A percentile compares a stretch with the other conserved stretches of the same genome.
Conservation (phyloP, 495 filamentous ascomycete genomes). For the Xylaria sp. region DNA sequence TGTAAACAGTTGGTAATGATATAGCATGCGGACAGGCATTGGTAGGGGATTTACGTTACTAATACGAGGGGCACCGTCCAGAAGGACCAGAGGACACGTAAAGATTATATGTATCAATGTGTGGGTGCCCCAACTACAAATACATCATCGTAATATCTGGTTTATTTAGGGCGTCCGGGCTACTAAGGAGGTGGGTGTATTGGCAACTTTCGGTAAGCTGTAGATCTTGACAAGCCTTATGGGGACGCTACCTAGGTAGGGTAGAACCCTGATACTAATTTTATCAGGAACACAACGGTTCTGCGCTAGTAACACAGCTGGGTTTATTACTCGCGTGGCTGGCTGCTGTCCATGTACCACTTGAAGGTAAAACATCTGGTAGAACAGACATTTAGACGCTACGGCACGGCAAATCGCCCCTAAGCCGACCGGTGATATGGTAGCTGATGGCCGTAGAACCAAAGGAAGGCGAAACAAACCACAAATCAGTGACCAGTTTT, state of each 20-base stretch:
- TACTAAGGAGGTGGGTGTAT: too few species aligned
- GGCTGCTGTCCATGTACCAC: background rate
- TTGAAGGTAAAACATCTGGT: background rate
- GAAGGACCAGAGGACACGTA: background rate
- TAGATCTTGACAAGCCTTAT: background rate
- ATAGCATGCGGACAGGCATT: background rate
- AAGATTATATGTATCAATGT: background rate
- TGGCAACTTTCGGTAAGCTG: background rate
- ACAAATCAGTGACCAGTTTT: too few species aligned
- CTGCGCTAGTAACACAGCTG: background rate
- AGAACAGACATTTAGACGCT: background rate
- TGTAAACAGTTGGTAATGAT: background rate
- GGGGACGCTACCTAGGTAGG: background rate
- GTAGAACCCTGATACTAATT: background rate
- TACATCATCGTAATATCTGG: background rate
- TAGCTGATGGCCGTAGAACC: background rate
- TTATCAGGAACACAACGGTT: background rate
- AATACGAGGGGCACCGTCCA: background rate
- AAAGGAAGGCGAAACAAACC: background rate
- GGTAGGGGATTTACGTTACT: background rate
- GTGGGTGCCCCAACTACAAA: background rate
- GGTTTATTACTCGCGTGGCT: background rate
- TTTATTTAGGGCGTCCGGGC: background rate
- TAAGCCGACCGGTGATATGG: background rate
- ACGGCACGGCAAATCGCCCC: background rate